Evolutionary conservation across 2,329 filamentous ascomycete species (phyloP).

Genomic region (Talaromyces marneffei): DNA sequence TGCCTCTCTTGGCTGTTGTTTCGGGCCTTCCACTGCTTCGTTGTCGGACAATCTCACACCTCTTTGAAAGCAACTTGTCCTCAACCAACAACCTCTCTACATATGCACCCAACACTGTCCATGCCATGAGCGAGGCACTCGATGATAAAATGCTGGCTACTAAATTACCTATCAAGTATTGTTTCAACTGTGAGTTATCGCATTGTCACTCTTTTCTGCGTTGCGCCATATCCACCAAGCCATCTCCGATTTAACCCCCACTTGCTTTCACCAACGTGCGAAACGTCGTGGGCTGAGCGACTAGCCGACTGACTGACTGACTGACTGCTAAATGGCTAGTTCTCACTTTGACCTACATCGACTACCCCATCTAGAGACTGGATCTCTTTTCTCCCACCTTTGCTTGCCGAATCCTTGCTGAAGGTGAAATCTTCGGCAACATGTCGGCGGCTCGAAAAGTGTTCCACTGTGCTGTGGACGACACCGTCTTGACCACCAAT

Average conservation of each 20-base stretch:
- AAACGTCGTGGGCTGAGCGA: background rate
- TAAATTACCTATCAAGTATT: conserved; percentile 19
- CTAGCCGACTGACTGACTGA: background rate
- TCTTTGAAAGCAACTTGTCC: background rate
- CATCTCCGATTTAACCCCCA: conserved; percentile 23
- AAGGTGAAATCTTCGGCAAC: conserved; percentile 2
- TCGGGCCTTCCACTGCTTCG: background rate
- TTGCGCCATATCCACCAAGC: conserved; percentile 12
- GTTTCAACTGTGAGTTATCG: conserved; percentile 26
- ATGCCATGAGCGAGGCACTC: conserved; percentile 16
- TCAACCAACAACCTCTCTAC: conserved; percentile 1
- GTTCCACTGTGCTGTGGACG: conserved; percentile 50
- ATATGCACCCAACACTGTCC: conserved; percentile 15
- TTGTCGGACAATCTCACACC: background rate
- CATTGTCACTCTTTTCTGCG: background rate
- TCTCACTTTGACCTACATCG: conserved; percentile 6
- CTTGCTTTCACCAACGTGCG: conserved; percentile 14
- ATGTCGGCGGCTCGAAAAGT: conserved; percentile 42
- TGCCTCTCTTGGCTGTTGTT: background rate
- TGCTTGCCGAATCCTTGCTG: background rate
- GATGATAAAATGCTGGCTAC: conserved; percentile 30
- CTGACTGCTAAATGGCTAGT: conserved; percentile 2
- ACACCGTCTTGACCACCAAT: conserved; percentile 47
- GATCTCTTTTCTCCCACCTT: background rate
- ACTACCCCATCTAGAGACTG: conserved; percentile 11